Evolutionary conservation across 495 filamentous ascomycete genomes (phyloP), one percentile per base, ranked within the genome.

Genomic region (Hypoxylon fragiforme): DNA sequence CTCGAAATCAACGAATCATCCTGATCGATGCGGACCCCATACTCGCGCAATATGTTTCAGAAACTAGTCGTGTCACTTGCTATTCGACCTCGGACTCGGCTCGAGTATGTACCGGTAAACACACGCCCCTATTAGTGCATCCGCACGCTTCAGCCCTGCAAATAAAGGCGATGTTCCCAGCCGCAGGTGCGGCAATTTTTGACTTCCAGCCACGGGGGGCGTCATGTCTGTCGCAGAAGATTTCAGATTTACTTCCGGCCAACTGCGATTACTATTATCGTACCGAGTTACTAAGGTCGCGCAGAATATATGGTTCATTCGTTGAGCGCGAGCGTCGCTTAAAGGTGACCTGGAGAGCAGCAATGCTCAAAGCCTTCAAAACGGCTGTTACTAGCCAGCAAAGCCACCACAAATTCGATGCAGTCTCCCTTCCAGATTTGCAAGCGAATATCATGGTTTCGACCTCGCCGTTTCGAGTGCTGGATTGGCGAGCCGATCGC

Each of bases 401-500:
- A 18, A 8, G 19, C 3, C 7, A 34, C 58, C 34, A 24, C 26
- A 21, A 36, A 1, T 44, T 28, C 7, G n/a, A 40, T 14, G 21
- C 39, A 3, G 2, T 55, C 16, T 55, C 68, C 4, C 54, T 73
- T 0, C 44, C 65, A 1, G 41, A 58, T 0, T 46, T 76, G 1
- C 57, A 70, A 3, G 40, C 60, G 1, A 15, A 16, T 7, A 28
- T 26, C 12, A n/a, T 38, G 0, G 3, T 30, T 0, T 6, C 40
- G 1, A 12, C 36, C 0, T 31, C 39, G 1, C 46, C 48, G 0
- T 75, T 76, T 32, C 53, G 54, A 19, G 35, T 72, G 2, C 16
- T 78, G 21, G 64, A 76, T 59, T 78, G 75, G 75, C 63, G 63
- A 42, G 66, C 64, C 0, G 50, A 76, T 19, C 60, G 73, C 0